Conservation (phyloP, 2,329 filamentous ascomycete species). For the Scytalidium sp. region DNA sequence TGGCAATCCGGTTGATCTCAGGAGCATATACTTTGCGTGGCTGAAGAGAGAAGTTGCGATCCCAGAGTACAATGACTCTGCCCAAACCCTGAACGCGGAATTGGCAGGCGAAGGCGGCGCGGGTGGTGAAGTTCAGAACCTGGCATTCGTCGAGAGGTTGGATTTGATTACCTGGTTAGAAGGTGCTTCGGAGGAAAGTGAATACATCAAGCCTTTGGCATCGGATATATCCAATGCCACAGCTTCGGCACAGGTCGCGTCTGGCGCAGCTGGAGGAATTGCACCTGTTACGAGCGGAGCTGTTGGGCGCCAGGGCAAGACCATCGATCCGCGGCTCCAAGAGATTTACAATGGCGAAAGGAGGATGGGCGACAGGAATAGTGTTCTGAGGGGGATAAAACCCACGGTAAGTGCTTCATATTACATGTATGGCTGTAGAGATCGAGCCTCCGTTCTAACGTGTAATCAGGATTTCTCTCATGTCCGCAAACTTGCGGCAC, state of each 20-base stretch:
- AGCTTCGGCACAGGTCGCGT: conserved; percentile 45
- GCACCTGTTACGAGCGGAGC: conserved; percentile 35
- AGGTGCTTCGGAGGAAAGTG: conserved; percentile 83
- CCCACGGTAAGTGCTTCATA: conserved; percentile 63
- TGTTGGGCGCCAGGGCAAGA: conserved; percentile 58
- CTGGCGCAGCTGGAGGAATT: conserved; percentile 37
- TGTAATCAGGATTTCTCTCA: conserved; percentile 82
- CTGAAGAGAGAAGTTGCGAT: conserved; percentile 87
- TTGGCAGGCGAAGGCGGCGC: conserved; percentile 52
- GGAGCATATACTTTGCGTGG: conserved; percentile 96
- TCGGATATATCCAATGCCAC: conserved; percentile 49
- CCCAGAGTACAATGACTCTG: conserved; percentile 85
- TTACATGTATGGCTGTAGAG: neutral
- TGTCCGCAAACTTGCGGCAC: conserved; percentile 79
- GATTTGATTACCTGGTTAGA: conserved; percentile 93
- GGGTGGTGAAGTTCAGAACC: conserved; percentile 73
- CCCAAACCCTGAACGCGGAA: conserved; percentile 76
- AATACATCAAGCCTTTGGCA: conserved; percentile 84
- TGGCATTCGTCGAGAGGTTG: conserved; percentile 87
- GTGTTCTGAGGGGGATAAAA: conserved; percentile 80
- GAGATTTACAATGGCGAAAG: conserved; percentile 92
- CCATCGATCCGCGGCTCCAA: conserved; percentile 74
- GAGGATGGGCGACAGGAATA: conserved; percentile 90
- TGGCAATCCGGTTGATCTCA: conserved; percentile 73
- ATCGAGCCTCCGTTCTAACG: neutral